phyloP scores from a whole-genome alignment of 345 rosid genomes.

The Hibiscus tridactylites region DNA sequence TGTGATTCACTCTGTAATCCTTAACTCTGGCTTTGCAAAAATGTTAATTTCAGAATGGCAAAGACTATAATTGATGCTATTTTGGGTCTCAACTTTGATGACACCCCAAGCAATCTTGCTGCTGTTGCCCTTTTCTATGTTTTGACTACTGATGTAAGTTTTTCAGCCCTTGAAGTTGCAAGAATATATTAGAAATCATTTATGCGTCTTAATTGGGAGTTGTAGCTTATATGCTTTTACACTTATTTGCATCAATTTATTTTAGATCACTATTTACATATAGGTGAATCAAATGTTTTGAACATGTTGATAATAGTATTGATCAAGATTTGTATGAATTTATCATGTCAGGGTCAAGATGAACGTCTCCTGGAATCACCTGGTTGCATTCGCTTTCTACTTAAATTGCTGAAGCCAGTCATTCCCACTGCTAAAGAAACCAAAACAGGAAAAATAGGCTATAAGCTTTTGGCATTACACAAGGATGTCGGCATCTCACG shows the following conservation, averaged over 20 bases:
- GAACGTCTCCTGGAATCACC: slow-evolving; percentile 69
- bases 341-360: slow-evolving; percentile 60
- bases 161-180: slow-evolving; percentile 1
- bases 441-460: slow-evolving; percentile 52
- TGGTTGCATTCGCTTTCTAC: slow-evolving; percentile 50
- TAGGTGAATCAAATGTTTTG: not conserved
- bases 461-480: slow-evolving; percentile 56
- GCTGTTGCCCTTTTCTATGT: slow-evolving; percentile 69
- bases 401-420: slow-evolving; percentile 71
- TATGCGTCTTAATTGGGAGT: not conserved
- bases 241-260: not conserved
- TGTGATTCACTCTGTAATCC: not conserved
- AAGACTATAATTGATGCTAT: slow-evolving; percentile 70
- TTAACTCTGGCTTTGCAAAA: slow-evolving; percentile 7
- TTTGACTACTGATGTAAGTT: slow-evolving; percentile 74
- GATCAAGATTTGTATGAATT: slow-evolving; percentile 10
- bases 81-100: slow-evolving; percentile 74
- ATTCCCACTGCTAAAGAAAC: slow-evolving; percentile 31
- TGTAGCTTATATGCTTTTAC: not conserved
- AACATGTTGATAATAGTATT: not conserved
- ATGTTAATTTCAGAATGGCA: slow-evolving; percentile 50
- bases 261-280: not conserved
- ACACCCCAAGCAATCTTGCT: slow-evolving; percentile 70
- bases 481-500: slow-evolving; percentile 42
- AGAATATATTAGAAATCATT: not conserved